A percentile compares a stretch with the other conserved stretches of the same genome.
These are phyloP conservation scores for Camelina neglecta DNA, from an alignment of 345 rosid genomes.

Conservation along the genomic window DNA sequence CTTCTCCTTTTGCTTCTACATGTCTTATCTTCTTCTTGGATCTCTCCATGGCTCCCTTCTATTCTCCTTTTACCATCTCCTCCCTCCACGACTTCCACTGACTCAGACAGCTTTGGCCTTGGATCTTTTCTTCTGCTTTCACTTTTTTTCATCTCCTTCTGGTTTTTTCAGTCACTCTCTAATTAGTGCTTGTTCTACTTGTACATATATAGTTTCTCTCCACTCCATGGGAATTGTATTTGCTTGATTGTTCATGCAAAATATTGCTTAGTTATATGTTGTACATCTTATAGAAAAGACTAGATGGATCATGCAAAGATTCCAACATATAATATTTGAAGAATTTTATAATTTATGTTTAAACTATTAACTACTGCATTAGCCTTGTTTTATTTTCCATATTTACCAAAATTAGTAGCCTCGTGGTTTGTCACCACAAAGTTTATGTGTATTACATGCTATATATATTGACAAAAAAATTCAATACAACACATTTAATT, in stretches of 20 bases:
- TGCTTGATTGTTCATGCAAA: not conserved
- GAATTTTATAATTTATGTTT: not conserved
- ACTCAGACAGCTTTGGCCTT: conserved; percentile 43
- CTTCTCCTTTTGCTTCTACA: conserved; percentile 45
- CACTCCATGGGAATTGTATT: not conserved
- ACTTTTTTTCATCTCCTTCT: conserved; percentile 37
- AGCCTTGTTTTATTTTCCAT: not conserved
- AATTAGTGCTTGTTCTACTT: not conserved
- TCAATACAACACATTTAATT: too few species aligned
- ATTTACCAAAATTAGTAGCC: not conserved
- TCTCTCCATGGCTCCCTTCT: conserved; percentile 45
- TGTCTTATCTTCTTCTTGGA: conserved; percentile 45
- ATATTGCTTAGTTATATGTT: not conserved
- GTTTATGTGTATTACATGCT: too few species aligned
- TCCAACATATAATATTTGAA: not conserved
- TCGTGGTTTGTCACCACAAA: too few species aligned
- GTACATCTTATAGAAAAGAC: not conserved
- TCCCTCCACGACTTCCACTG: conserved; percentile 32
- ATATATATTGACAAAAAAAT: too few species aligned
- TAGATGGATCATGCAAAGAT: not conserved
- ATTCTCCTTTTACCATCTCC: conserved; percentile 38
- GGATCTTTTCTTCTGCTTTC: conserved; percentile 43
- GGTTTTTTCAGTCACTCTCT: conserved; percentile 37
- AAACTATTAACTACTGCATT: not conserved
- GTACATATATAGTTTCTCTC: not conserved